Conservation (phyloP, 202 grass and related monocot genomes). For the Digitaria exilis region DNA sequence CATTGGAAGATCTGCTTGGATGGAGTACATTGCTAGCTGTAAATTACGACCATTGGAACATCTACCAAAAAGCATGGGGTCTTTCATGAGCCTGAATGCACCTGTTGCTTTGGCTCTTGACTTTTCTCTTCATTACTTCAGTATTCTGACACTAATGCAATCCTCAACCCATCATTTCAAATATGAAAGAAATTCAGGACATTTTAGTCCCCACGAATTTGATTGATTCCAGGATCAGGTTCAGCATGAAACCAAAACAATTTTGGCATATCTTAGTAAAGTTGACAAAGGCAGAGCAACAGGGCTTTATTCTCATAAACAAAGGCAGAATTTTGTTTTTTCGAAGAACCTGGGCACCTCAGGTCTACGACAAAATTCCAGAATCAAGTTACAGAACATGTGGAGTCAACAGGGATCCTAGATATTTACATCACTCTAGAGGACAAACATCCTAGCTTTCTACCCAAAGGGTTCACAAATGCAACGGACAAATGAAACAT, state of each 20-base stretch:
- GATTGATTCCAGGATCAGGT: background rate
- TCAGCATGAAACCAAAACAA: background rate
- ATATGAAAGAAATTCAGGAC: background rate
- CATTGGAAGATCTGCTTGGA: slow-evolving; percentile 20
- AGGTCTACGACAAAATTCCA: slow-evolving; percentile 13
- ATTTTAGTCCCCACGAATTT: background rate
- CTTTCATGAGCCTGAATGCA: background rate
- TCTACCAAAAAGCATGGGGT: background rate
- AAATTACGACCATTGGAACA: background rate
- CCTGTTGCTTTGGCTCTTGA: background rate
- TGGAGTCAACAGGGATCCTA: slow-evolving; percentile 25
- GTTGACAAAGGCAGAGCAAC: background rate
- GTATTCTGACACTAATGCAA: background rate
- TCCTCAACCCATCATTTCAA: background rate
- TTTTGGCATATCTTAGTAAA: background rate
- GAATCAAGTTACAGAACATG: slow-evolving; percentile 32
- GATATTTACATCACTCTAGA: slow-evolving; percentile 52
- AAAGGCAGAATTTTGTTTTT: background rate
- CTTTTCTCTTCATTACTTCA: background rate
- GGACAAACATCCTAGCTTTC: slow-evolving; percentile 9
- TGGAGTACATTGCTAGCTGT: slow-evolving; percentile 20
- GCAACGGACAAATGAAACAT: background rate
- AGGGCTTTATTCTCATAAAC: background rate
- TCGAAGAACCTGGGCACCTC: background rate
- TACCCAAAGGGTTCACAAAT: background rate